A percentile compares a stretch with the other conserved stretches of the same genome.
These are phyloP conservation scores for Xylaria sp. DNA, from an alignment of 2,329 filamentous ascomycete genomes.

Conservation along the genomic window DNA sequence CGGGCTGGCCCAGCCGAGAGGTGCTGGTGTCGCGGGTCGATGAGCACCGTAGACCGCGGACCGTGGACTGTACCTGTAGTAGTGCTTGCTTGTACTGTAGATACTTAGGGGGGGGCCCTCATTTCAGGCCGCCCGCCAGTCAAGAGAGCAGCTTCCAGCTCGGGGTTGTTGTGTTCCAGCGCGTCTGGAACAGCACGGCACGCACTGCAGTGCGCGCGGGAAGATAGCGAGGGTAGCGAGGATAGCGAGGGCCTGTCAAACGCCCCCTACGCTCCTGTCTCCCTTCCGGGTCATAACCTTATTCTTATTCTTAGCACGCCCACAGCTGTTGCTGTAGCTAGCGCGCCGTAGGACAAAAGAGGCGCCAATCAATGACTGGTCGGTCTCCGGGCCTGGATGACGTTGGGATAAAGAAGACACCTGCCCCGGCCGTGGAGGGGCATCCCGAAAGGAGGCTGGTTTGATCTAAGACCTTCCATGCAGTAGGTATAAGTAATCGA, in stretches of 20 bases:
- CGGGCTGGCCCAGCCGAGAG: no score
- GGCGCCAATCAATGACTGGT: conserved; percentile 1
- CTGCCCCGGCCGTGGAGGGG: neutral
- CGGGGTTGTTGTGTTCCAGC: no score
- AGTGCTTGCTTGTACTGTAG: no score
- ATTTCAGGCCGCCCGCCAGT: conserved; percentile 13
- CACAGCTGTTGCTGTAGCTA: neutral
- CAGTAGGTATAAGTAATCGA: conserved; percentile 16
- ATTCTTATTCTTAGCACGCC: neutral
- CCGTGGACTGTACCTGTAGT: no score
- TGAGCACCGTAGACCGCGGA: no score
- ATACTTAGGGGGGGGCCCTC: conserved; percentile 2
- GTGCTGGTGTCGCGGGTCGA: neutral
- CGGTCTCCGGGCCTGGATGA: conserved; percentile 21
- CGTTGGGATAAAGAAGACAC: conserved; percentile 18
- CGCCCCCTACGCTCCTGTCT: no score
- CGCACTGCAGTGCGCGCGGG: no score
- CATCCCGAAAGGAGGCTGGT: neutral
- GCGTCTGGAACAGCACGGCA: no score
- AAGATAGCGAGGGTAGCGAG: no score
- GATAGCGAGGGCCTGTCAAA: no score
- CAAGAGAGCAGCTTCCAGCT: neutral
- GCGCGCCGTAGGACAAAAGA: conserved; percentile 5
- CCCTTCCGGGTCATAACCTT: neutral
- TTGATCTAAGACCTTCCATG: conserved; percentile 16